Base-by-base conservation (phyloP, 495 filamentous ascomycete species). In the Trichoderma reesei region DNA sequence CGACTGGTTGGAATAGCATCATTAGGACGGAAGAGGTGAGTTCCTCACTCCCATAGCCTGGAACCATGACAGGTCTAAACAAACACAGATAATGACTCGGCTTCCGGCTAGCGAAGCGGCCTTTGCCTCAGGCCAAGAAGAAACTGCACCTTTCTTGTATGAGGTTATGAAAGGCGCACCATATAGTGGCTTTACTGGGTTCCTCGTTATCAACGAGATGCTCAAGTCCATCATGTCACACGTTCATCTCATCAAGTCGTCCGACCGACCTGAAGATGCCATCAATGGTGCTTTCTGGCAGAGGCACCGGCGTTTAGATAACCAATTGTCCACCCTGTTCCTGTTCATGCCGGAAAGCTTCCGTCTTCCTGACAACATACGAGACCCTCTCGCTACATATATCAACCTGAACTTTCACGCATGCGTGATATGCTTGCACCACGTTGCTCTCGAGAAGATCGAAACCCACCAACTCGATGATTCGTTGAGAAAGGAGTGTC, bases 271-370 rank as follows among this genome's bases (percentile, higher is more conserved):
- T 5, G 72, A 78, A 7, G 73, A 80, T 61, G 64, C 67, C 13
- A 69, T 77, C 26, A 65, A 71, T 41, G 79, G 77, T 18, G 67
- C 64, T 34, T 80, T 73, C 63, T 81, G 78, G 79, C 70, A 74
- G 42, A 75, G 77, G 13, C 79, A 81, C 59, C 71, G 78, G 11
- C 72, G 79, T 20, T 69, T 81, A 39, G 78, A 81, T 67, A 79
- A 76, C 18, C 71, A 65, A 1, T 69, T 81, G 2, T 76, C 75
- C 8, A 76, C 68, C 64, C 69, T 72, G 1, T 81, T 81, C 63
- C 78, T 81, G 75, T 79, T 73, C 63, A 65, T 81, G 7, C 79
- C 78, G 3, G 74, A 75, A 36, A 68, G 65, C 14, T 75, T 78
- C 44, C 68, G 77, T 14, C 64, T 80, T 7, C 74, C 76, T 1